phyloP scores from a whole-genome alignment of 768 basidiomycete genomes.

The Pleurotus giganteus region DNA sequence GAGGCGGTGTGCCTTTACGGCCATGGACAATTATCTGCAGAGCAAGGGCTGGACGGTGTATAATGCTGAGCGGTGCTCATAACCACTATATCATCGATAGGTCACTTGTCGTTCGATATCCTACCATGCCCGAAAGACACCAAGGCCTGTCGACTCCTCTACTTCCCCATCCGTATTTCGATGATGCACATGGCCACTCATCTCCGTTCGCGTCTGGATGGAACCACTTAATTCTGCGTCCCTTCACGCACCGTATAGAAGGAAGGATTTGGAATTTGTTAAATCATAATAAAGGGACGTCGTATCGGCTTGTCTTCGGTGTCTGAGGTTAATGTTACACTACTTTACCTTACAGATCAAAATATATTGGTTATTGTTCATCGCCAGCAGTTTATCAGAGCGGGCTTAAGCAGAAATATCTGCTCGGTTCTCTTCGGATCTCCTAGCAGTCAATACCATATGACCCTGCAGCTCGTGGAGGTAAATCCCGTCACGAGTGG shows the following conservation, averaged over 20 bases:
- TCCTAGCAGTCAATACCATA: too few species aligned
- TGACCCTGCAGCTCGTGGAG: too few species aligned
- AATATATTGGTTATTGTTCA: too few species aligned
- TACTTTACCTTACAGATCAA: background rate
- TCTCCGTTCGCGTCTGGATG: too few species aligned
- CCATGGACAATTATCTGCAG: constrained; percentile 48
- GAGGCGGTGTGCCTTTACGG: constrained; percentile 41
- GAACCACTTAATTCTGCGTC: background rate
- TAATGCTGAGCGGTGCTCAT: constrained; percentile 7
- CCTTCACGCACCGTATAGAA: background rate
- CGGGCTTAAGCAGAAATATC: too few species aligned
- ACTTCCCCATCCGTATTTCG: background rate
- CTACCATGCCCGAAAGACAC: background rate
- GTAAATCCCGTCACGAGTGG: too few species aligned
- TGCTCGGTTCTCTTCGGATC: too few species aligned
- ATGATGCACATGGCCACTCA: background rate
- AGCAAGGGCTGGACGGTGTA: constrained; percentile 31
- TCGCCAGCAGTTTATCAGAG: too few species aligned
- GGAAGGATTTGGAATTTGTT: background rate
- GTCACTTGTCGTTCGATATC: background rate
- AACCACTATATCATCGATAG: background rate
- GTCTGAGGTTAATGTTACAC: background rate
- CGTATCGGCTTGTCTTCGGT: background rate
- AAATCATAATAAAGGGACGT: background rate
- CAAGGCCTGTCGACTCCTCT: background rate